Evolutionary conservation across 2,329 filamentous ascomycete genomes (phyloP), one percentile per base, ranked within the genome.

Genomic region (Amauroascus verrucosus): DNA sequence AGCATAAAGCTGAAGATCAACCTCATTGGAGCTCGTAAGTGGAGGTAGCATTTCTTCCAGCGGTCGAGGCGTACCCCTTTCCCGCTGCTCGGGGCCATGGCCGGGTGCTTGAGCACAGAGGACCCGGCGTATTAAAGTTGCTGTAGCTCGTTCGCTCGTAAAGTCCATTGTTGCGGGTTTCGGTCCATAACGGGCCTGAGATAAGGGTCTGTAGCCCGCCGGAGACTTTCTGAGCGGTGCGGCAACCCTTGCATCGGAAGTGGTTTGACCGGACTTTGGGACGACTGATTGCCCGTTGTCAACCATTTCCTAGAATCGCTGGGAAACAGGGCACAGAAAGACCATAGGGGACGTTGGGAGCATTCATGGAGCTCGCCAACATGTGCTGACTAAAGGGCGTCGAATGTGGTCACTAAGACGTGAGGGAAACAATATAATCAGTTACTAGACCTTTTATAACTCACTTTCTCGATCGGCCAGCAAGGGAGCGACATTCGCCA

Each of bases 1-100:
- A 26, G 88, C 91, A 67, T 97, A 98, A 3, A 98, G 78, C 71
- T 98, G 86, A 54, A 94, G 74, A 68, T 98, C 93, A 56, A 97
- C 82, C 61, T 94, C 88, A 68, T 95, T 95, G 49, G 88, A 89
- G 73, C 89, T 95, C 47, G 91, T 97, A 64, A 98, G 76, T 37
- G 90, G 89, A 55, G 91, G 93, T 44, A 98, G 75, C 41, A 95
- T 75, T 61, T 90, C 85, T 56, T 94, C 83, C 60, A 95, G 83
- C 47, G 87, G 80, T 62, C 75, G 75, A 43, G 78, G 79, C 61
- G 71, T 84, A 75, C 70, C 85, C 74, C 60, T 74, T 66, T 61
- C 70, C 45, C 77, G 73, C 53, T 83, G 77, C 44, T 69, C 71
- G 55, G 73, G 70, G 38, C 72, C 72, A 56, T 77, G 68, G 48